Evolutionary conservation across 2,329 filamentous ascomycete species (phyloP).

Genomic region (Colletotrichum sp.): DNA sequence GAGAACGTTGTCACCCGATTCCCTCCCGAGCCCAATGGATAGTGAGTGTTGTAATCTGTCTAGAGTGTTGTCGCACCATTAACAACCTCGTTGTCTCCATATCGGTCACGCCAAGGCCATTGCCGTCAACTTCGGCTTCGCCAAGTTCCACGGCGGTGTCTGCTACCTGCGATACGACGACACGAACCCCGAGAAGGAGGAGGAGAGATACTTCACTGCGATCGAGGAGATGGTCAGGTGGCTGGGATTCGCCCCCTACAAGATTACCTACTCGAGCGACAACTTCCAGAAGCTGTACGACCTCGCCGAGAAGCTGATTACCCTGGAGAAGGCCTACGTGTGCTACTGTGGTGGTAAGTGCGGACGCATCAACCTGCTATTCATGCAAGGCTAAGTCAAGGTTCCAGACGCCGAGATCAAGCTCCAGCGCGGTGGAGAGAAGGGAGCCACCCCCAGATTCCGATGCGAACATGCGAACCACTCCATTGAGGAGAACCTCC

Average conservation of each 20-base stretch:
- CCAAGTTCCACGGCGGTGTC: constrained; percentile 76
- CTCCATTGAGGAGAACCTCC: constrained; percentile 75
- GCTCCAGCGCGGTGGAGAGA: constrained; percentile 81
- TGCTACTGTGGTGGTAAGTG: constrained; percentile 76
- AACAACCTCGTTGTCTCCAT: constrained; percentile 15
- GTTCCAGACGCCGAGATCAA: constrained; percentile 76
- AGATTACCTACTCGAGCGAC: constrained; percentile 87
- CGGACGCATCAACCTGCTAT: no score
- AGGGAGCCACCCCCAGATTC: constrained; percentile 71
- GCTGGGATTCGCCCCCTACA: constrained; percentile 64
- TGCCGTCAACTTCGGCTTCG: constrained; percentile 95
- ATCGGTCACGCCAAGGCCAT: constrained; percentile 97
- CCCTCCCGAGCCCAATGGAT: constrained; percentile 90
- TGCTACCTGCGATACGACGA: constrained; percentile 81
- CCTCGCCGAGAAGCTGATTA: constrained; percentile 84
- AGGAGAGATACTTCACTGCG: constrained; percentile 87
- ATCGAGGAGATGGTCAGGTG: constrained; percentile 88
- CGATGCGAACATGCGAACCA: constrained; percentile 82
- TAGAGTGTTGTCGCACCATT: constrained; percentile 46
- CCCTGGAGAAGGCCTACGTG: constrained; percentile 75
- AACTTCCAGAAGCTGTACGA: constrained; percentile 90
- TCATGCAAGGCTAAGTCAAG: no score
- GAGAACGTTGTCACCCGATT: constrained; percentile 74
- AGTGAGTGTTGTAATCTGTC: constrained; percentile 49
- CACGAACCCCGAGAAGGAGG: constrained; percentile 92